These are phyloP conservation scores for Diaporthe longicolla DNA, from an alignment of 2,329 filamentous ascomycete species.

Conservation along the genomic window DNA sequence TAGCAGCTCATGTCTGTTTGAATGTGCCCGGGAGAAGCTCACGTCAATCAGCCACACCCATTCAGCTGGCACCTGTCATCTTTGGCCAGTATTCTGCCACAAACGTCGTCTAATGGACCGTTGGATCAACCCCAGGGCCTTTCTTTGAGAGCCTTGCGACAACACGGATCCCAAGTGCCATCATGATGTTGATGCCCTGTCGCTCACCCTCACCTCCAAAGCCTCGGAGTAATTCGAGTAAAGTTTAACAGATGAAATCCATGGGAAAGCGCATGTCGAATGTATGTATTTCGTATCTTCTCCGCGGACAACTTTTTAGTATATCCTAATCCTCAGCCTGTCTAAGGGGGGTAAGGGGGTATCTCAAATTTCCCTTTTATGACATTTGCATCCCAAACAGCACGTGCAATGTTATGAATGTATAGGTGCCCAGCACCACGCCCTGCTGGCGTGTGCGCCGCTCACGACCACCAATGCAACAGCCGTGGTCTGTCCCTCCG, in stretches of 20 bases:
- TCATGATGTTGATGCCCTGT: neutral
- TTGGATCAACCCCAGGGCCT: no score
- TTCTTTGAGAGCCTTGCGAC: neutral
- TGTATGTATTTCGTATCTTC: slow-evolving; percentile 18
- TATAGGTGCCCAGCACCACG: neutral
- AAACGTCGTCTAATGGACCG: no score
- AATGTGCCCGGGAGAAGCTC: neutral
- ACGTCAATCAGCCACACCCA: no score
- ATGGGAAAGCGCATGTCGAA: neutral
- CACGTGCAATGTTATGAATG: neutral
- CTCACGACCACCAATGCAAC: neutral
- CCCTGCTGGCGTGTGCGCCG: neutral
- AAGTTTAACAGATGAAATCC: neutral
- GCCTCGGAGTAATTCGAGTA: neutral
- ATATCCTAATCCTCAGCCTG: slow-evolving; percentile 39
- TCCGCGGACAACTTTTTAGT: slow-evolving; percentile 7
- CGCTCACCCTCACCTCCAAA: neutral
- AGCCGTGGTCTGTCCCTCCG: neutral
- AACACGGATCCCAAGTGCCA: no score
- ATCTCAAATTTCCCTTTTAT: slow-evolving; percentile 35
- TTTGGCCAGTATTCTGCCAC: no score
- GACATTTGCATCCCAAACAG: slow-evolving; percentile 18
- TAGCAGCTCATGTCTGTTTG: neutral
- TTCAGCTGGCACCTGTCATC: neutral
- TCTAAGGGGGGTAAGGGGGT: slow-evolving; percentile 33